Percentiles rank a stretch among this genome's conserved stretches.
phyloP scores from a whole-genome alignment of 345 rosid species.

The Moricandia moricandioides region DNA sequence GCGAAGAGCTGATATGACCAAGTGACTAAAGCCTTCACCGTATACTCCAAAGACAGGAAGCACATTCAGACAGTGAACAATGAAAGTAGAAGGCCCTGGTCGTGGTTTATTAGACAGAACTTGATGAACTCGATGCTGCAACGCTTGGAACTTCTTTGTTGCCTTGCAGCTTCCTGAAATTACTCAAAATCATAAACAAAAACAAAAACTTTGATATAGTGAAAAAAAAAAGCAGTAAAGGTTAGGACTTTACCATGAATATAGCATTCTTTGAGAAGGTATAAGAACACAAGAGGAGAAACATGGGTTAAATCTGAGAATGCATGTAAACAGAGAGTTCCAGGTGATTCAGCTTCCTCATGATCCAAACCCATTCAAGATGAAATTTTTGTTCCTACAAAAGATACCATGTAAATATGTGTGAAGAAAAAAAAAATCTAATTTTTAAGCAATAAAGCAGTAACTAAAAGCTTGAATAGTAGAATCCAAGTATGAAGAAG shows the following conservation, averaged over 20 bases:
- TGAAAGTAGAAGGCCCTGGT: slow-evolving; percentile 74
- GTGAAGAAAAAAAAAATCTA: not conserved
- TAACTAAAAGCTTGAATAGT: not conserved
- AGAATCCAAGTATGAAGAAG: not conserved
- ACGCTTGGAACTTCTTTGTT: slow-evolving; percentile 64
- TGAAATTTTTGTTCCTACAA: slow-evolving; percentile 1
- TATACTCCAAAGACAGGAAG: slow-evolving; percentile 69
- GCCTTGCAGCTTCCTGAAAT: slow-evolving; percentile 73
- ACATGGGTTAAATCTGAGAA: slow-evolving; percentile 58
- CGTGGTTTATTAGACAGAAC: slow-evolving; percentile 59
- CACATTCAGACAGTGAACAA: slow-evolving; percentile 57
- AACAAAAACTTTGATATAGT: not conserved
- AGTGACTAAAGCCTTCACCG: slow-evolving; percentile 86
- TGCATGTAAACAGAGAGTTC: slow-evolving; percentile 51
- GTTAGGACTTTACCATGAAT: slow-evolving; percentile 47
- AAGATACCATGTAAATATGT: not conserved
- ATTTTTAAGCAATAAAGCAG: not conserved
- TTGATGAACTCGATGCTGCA: slow-evolving; percentile 67
- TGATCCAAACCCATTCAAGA: slow-evolving; percentile 45
- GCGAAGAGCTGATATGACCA: slow-evolving; percentile 72
- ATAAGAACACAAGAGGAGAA: slow-evolving; percentile 72
- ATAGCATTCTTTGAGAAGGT: slow-evolving; percentile 79
- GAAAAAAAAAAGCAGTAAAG: not conserved
- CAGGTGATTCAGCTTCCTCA: slow-evolving; percentile 35
- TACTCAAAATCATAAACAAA: not conserved